These are phyloP conservation scores for Fomitopsis pinicola DNA, from an alignment of 1,284 basidiomycete genomes.

Conservation along the genomic window DNA sequence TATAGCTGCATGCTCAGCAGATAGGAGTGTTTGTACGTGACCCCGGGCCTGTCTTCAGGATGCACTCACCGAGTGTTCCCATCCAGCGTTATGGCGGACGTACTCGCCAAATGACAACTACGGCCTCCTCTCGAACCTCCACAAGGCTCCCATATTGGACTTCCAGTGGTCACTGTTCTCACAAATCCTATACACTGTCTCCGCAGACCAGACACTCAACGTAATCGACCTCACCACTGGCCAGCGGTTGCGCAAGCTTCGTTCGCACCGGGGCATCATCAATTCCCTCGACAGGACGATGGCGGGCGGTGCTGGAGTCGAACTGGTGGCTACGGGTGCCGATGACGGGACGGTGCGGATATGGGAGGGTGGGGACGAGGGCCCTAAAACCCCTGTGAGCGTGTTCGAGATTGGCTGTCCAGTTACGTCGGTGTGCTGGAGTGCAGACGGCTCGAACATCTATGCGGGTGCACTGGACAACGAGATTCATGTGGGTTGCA, in stretches of 20 bases:
- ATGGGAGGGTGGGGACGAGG: conserved; percentile 81
- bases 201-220: conserved; percentile 78
- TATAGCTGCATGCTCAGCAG: conserved; percentile 78
- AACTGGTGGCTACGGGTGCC: conserved; percentile 79
- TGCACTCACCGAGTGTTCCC: neutral
- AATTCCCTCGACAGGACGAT: conserved; percentile 85
- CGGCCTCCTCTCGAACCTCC: conserved; percentile 65
- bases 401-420: conserved; percentile 84
- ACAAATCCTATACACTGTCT: conserved; percentile 71
- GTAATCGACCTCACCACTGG: conserved; percentile 78
- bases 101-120: conserved; percentile 82
- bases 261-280: conserved; percentile 85
- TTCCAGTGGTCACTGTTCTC: conserved; percentile 78
- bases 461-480: conserved; percentile 93
- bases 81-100: conserved; percentile 72
- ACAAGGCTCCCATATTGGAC: conserved; percentile 78
- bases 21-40: conserved; percentile 71
- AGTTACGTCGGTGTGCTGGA: conserved; percentile 90
- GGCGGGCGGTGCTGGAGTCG: conserved; percentile 75
- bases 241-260: conserved; percentile 67
- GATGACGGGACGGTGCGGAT: conserved; percentile 88
- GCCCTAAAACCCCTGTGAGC: conserved; percentile 72
- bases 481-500: conserved; percentile 76
- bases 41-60: neutral
- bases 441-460: conserved; percentile 79